Conservation (phyloP, 371 early-diverging fungal genomes). For the Mortierella sp. region DNA sequence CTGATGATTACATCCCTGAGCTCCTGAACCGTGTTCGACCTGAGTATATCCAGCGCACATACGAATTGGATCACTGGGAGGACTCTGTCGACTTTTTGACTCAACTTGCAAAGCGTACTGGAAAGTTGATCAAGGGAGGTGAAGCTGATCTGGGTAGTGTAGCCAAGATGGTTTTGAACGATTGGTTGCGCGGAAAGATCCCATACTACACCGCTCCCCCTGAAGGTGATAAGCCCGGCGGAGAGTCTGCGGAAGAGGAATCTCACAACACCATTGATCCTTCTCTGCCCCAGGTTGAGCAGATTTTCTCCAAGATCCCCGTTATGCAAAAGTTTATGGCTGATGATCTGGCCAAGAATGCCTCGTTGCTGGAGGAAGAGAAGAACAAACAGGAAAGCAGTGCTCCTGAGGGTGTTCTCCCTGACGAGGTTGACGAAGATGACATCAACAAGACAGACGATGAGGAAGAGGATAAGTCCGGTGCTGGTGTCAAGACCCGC, state of each 20-base stretch:
- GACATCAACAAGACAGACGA: conserved; percentile 57
- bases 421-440: conserved; percentile 60
- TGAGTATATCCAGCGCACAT: conserved; percentile 92
- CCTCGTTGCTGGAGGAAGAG: conserved; percentile 64
- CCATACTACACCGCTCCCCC: conserved; percentile 96
- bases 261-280: conserved; percentile 26
- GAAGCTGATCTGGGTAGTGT: conserved; percentile 96
- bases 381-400: conserved; percentile 61
- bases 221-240: conserved; percentile 57
- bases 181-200: conserved; percentile 99
- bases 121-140: conserved; percentile 97
- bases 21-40: conserved; percentile 89
- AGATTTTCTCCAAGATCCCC: conserved; percentile 86
- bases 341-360: conserved; percentile 80
- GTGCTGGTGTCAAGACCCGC: conserved; percentile 35
- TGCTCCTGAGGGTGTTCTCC: conserved; percentile 54
- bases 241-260: conserved; percentile 48
- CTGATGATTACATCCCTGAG: conserved; percentile 95
- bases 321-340: conserved; percentile 83
- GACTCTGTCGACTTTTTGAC: conserved; percentile 93
- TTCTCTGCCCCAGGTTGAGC: conserved; percentile 72
- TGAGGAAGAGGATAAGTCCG: conserved; percentile 35
- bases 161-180: conserved; percentile 98
- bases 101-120: conserved; percentile 90
- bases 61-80: conserved; percentile 87